Base-by-base conservation (phyloP, 1,139 yeast species). In the Yamadazyma sp. region DNA sequence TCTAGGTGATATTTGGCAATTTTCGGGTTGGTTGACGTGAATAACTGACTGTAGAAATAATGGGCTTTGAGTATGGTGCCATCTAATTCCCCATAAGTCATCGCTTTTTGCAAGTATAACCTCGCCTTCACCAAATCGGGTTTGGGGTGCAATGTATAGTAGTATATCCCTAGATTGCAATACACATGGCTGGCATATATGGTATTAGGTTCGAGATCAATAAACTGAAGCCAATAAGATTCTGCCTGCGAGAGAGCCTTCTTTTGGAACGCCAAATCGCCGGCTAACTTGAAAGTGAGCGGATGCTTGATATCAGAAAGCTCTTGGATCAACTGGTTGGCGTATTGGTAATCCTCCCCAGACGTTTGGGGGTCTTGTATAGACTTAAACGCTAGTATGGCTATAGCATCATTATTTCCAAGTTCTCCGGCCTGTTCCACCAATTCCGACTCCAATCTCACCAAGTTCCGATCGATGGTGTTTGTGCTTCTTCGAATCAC, bases 361-460 rank as follows among this genome's bases (percentile, higher is more conserved):
- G 61, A 50, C 9, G 69, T 67, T 1, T 57, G 45, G 7, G 57
- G 50, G 26, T 53, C 48, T 27, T 54, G 64, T 21, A 84, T 55
- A 0, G 82, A 80, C 46, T 72, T 85, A 63, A 73, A 88, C 29
- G 88, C 78, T 16, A 89, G 60, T 12, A 86, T 64, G 1, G 92
- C 69, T 20, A 89, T 78, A 1, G 96, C 96, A 58, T 88, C 88
- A 45, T 80, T 76, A 52, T 85, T 78, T 1, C 96, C 96, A 51
- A 80, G 52, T 52, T 86, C 95, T 0, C 96, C 96, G 7, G 96
- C 89, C 41, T 76, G 76, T 48, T 87, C 95, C 9, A 88, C 75
- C 31, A 88, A 59, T 46, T 78, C 82, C 46, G 81, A 76, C 54
- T 88, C 96, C 20, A 88, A 60, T 8, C 62, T 74, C 3, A 83